Evolutionary conservation across 1,284 basidiomycete genomes (phyloP).

Genomic region (Pseudozyma sp.): DNA sequence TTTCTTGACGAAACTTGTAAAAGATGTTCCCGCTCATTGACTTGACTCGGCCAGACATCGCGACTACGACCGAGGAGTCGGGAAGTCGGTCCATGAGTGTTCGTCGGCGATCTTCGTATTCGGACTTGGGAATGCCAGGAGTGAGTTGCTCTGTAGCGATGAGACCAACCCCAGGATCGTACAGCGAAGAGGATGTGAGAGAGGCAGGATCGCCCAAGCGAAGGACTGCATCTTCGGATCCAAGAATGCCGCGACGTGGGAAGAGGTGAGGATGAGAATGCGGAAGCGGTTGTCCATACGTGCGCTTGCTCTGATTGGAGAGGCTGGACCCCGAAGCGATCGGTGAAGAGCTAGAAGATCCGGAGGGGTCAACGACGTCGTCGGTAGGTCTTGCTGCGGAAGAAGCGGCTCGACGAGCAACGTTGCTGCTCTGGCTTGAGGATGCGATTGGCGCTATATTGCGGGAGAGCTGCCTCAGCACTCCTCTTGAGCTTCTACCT

Average conservation of each 20-base stretch:
- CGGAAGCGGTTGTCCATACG: constrained; percentile 79
- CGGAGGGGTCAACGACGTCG: constrained; percentile 22
- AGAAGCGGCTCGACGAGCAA: constrained; percentile 29
- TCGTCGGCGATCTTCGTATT: constrained; percentile 84
- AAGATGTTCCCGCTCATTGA: constrained; percentile 75
- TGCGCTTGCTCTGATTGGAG: constrained; percentile 10
- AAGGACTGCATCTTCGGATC: constrained; percentile 45
- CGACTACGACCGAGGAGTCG: constrained; percentile 81
- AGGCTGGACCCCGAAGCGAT: constrained; percentile 19
- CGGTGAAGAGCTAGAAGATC: constrained; percentile 10
- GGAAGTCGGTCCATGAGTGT: constrained; percentile 83
- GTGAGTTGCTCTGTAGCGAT: constrained; percentile 76
- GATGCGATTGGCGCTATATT: constrained; percentile 2
- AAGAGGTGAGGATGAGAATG: constrained; percentile 83
- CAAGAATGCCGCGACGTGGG: constrained; percentile 66
- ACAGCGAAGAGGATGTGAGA: constrained; percentile 3
- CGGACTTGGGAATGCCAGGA: constrained; percentile 81
- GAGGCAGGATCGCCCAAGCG: constrained; percentile 21
- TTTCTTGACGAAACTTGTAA: constrained; percentile 82
- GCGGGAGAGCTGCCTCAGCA: constrained; percentile 24
- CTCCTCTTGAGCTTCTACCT: constrained; percentile 6
- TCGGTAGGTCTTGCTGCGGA: constrained; percentile 44
- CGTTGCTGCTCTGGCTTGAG: constrained; percentile 1
- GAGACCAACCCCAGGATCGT: constrained; percentile 35
- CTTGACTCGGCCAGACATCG: constrained; percentile 82